Base-by-base conservation (phyloP, 2,329 filamentous ascomycete species). In the Ophiostoma sp. region DNA sequence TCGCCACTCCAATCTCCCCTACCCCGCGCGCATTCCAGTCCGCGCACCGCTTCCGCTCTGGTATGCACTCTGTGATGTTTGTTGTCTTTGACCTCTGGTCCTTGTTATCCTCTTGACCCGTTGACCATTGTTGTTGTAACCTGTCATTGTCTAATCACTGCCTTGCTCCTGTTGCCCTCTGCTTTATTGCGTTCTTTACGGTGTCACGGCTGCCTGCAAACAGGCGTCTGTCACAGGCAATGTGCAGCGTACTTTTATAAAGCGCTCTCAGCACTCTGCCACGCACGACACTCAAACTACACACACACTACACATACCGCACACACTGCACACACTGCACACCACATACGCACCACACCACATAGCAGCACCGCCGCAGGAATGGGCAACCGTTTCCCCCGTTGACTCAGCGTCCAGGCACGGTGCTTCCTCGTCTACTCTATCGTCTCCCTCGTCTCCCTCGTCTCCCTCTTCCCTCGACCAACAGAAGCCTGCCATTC, bases 321-420 rank as follows among this genome's bases (percentile, higher is more conserved):
- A n/a, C n/a, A n/a, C 49, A 52, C 49, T 18, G 14, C 49, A 52
- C 18, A 52, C 42, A 44, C 42, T 44, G 11, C 42, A 52, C 49
- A 18, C 5, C 49, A 27, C 40, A 41, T 14, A 41, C 38, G 42
- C 60, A 63, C 40, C 5, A 40, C 60, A 18, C 38, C 7, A 2
- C 16, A 58, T 12, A 14, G 27, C 52, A 36, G 11, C 52, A 58
- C 52, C 18, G 49, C 49, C n/a, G 16, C 58, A 62, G 58, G 36
- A 62, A 55, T 55, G 49, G 27, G 49, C 38, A 62, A 41, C 58
- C 58, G 58, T 62, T 42, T 40, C 58, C 36, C 58, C 58, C 40
- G 58, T 63, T 63, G 60, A 63, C 60, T 63, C 60, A 63, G 40
- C 60, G 40, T 42, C 60, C 60, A 63, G 60, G 60, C 60, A 63